Conservation (phyloP, 2,329 filamentous ascomycete genomes). For the Drechslerella dactyloides region DNA sequence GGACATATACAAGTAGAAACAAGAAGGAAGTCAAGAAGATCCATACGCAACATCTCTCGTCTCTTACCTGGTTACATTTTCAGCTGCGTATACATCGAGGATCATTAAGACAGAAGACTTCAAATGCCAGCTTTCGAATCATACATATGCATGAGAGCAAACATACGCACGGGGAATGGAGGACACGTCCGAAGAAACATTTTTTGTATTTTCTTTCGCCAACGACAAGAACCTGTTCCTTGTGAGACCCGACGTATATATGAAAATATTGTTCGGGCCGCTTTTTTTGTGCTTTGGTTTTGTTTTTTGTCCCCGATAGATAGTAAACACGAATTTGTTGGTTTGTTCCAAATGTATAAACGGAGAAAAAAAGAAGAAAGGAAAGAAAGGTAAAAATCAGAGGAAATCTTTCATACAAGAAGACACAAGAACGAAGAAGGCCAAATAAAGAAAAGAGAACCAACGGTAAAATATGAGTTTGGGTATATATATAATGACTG, state of each 20-base stretch:
- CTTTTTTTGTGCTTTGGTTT: constrained; percentile 13
- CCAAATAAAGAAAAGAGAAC: background rate
- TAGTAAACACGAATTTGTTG: constrained; percentile 2
- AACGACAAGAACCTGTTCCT: constrained; percentile 10
- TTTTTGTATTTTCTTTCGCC: constrained; percentile 12
- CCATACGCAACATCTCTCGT: background rate
- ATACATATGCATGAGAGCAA: too few species aligned
- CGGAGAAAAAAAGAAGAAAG: constrained; percentile 11
- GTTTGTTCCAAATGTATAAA: constrained; percentile 18
- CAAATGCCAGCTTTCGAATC: too few species aligned
- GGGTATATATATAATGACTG: constrained; percentile 10
- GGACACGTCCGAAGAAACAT: background rate
- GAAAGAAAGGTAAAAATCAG: constrained; percentile 2
- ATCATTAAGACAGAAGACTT: too few species aligned
- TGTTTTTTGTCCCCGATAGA: constrained; percentile 11
- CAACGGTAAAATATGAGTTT: constrained; percentile 11
- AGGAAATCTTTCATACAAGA: constrained; percentile 13
- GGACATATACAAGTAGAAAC: background rate
- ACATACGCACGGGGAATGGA: background rate
- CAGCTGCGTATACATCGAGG: too few species aligned
- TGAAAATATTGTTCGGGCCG: background rate
- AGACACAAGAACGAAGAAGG: constrained; percentile 6
- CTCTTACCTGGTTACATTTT: background rate
- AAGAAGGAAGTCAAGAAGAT: background rate
- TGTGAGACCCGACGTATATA: background rate